Conservation (phyloP, 2,329 filamentous ascomycete species). For the Cladosporium sp. region DNA sequence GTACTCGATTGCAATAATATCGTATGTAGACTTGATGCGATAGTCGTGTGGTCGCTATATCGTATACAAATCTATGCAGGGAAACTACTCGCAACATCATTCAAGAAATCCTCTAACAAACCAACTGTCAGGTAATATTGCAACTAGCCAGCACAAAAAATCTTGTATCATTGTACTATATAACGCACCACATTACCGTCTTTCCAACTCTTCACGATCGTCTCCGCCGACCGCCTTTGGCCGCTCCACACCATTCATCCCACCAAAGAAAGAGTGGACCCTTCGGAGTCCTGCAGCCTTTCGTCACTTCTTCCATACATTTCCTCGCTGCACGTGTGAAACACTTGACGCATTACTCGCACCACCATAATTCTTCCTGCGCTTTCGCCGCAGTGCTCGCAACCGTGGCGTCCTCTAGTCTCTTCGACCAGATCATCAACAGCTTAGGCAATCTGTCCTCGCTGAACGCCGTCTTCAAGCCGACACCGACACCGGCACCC, state of each 20-base stretch:
- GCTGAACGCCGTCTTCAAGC: constrained; percentile 25
- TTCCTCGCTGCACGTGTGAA: constrained; percentile 1
- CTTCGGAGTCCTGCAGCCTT: neutral
- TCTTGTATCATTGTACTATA: neutral
- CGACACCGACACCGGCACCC: constrained; percentile 7
- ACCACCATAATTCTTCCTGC: constrained; percentile 18
- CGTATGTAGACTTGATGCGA: neutral
- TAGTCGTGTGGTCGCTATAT: too few relatives aligned
- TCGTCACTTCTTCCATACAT: constrained; percentile 9
- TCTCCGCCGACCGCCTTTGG: neutral
- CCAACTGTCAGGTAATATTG: too few relatives aligned
- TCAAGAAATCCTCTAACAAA: too few relatives aligned
- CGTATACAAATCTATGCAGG: neutral
- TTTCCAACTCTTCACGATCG: neutral
- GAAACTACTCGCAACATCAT: neutral
- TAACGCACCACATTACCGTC: neutral
- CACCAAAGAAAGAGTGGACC: constrained; percentile 7
- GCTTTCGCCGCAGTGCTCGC: constrained; percentile 19
- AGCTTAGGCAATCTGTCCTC: constrained; percentile 22
- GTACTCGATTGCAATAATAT: neutral
- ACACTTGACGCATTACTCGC: constrained; percentile 16
- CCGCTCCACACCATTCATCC: constrained; percentile 3
- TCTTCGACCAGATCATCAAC: constrained; percentile 25
- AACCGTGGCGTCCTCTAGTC: constrained; percentile 31
- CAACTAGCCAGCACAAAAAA: too few relatives aligned